Base-by-base conservation (phyloP, 176 grass and related monocot species). In the Carex myosuroides region DNA sequence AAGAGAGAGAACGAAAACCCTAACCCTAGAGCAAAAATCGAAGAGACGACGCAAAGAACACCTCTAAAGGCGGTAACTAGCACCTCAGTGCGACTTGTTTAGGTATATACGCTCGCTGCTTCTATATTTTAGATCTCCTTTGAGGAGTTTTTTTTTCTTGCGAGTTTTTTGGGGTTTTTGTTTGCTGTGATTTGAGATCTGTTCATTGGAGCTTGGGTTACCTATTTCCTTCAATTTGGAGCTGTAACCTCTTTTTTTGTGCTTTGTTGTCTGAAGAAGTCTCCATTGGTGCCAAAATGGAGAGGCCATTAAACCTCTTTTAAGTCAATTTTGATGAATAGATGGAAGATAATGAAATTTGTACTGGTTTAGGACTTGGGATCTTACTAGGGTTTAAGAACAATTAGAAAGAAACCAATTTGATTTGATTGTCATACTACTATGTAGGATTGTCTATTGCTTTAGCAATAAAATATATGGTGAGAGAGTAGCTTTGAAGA, bases 401-500 rank as follows among this genome's bases (percentile, higher is more conserved):
- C 39, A 46, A 71, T 46, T 65, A 46, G 68, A 21, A 71, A 71
- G 33, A 17, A 46, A 46, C 68, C 68, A 10, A 7, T 75, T 54
- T 53, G 4, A 22, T 55, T 76, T 76, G 48, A 14, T 75, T 76
- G 37, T 55, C 46, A 54, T 75, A 68, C 32, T 8, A 17, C 65
- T 68, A 39, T 68, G 32, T 14, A 76, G 80, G 14, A 17, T 64
- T 65, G 41, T 80, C 59, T 41, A 60, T 59, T 86, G 71, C 73
- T 70, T 14, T 80, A 29, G 12, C 17, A 66, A 68, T 11, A 66
- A 79, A 52, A 53, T 78, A 56, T 18, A 81, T 66, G 37, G 79
- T 87, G 81, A 81, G 33, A 29, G 79, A 90, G 57, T 14, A 80
- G 53, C 55, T 21, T 64, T 17, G 18, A 79, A 79, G 54, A 26